Evolutionary conservation across 768 basidiomycete genomes (phyloP), one percentile per base, ranked within the genome.

Genomic region (Hygrophorus pudorinus): DNA sequence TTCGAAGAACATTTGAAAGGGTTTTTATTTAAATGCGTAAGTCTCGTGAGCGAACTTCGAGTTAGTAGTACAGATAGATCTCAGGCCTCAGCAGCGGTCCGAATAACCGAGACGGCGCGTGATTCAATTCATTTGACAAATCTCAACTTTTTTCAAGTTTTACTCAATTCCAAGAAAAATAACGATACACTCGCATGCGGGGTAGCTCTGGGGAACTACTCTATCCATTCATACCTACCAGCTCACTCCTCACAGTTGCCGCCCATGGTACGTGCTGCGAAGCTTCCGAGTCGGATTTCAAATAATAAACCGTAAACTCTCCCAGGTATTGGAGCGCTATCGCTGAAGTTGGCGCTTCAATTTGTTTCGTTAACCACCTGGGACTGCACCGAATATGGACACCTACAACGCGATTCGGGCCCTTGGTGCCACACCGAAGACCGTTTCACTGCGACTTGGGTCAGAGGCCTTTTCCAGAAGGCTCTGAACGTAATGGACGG

Each of bases 201-300:
- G 24, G 24, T 24, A 24, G 24, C 24, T 24, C 24, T 24, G 24
- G 24, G 24, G 24, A 81, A 74, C 46, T 84, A 74, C 29, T 78
- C 90, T n/a, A n/a, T n/a, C n/a, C n/a, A n/a, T n/a, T n/a, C n/a
- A n/a, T n/a, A n/a, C n/a, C n/a, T n/a, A n/a, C n/a, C n/a, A n/a
- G n/a, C n/a, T n/a, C n/a, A n/a, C n/a, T n/a, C 62, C 74, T 91
- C 56, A 90, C 88, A 31, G 87, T 87, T 48, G 83, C 80, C 27
- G 78, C 83, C 17, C 70, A 86, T 61, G 86, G 85, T 83, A 59
- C 31, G 49, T 47, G 7, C 14, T 41, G 36, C 18, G 29, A 46
- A 41, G 44, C 36, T 13, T 20, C 30, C 20, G 10, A 11, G 7
- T 5, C 21, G 32, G 18, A 10, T 9, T 14, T 38, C 7, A 24